These are phyloP conservation scores for Populus deltoides DNA, from an alignment of 345 rosid species.

Conservation along the genomic window DNA sequence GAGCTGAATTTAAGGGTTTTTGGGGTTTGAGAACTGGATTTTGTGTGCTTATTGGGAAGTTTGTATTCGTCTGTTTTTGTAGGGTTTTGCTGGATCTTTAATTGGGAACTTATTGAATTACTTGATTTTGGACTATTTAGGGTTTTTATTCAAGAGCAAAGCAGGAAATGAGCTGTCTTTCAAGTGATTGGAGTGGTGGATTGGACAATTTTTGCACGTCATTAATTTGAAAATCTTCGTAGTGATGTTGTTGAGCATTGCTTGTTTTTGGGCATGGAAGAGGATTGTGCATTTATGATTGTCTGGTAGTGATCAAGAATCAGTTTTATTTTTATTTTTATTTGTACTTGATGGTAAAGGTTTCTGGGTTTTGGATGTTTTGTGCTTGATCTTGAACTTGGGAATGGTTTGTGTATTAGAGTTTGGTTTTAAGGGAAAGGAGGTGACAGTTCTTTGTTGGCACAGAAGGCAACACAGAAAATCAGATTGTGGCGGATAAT, in stretches of 20 bases:
- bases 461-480: constrained; percentile 21
- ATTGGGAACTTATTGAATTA: constrained; percentile 22
- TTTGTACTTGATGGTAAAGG: constrained; percentile 9
- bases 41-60: constrained; percentile 22
- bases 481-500: constrained; percentile 24
- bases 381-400: constrained; percentile 23
- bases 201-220: constrained; percentile 10
- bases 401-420: constrained; percentile 31
- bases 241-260: constrained; percentile 18
- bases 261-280: constrained; percentile 39
- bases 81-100: constrained; percentile 39
- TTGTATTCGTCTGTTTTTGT: constrained; percentile 17
- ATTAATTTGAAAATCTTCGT: constrained; percentile 21
- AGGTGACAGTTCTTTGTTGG: constrained; percentile 34
- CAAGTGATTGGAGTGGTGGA: constrained; percentile 14
- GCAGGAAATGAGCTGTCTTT: constrained; percentile 21
- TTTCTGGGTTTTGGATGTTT: constrained; percentile 15
- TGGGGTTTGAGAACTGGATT: constrained; percentile 8
- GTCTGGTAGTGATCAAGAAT: constrained; percentile 13
- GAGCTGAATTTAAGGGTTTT: constrained; percentile 14
- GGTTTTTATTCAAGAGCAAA: constrained; percentile 23
- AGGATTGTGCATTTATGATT: constrained; percentile 36
- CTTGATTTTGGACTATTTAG: constrained; percentile 21
- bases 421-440: constrained; percentile 22
- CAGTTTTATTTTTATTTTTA: not conserved